A percentile compares a stretch with the other conserved stretches of the same genome.
These are phyloP conservation scores for Potentilla sterilis DNA, from an alignment of 306 rosid species.

Conservation along the genomic window DNA sequence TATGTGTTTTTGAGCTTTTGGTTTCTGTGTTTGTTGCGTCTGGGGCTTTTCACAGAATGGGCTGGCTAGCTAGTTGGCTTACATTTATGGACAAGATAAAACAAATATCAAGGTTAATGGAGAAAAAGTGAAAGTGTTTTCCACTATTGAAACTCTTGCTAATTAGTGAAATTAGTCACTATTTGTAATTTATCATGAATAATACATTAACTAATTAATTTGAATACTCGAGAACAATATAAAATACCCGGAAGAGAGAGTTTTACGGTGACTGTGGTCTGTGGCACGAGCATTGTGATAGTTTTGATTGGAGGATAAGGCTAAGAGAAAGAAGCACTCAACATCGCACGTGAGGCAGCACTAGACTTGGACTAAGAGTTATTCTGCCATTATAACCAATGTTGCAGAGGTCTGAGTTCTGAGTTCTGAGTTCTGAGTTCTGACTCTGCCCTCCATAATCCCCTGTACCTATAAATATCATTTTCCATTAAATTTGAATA, in stretches of 20 bases:
- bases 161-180: background rate
- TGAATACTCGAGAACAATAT: too few species aligned
- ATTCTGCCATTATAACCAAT: background rate
- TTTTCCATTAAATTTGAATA: background rate
- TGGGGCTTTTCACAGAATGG: constrained; percentile 1
- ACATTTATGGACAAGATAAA: background rate
- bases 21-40: constrained; percentile 3
- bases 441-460: constrained; percentile 12
- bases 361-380: background rate
- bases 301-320: background rate
- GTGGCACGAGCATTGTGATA: background rate
- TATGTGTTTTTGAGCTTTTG: constrained; percentile 11
- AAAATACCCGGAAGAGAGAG: background rate
- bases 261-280: background rate
- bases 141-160: background rate
- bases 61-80: background rate
- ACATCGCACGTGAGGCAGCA: constrained; percentile 48
- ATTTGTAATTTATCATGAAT: background rate
- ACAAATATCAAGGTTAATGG: background rate
- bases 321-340: constrained; percentile 13
- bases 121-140: background rate
- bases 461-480: constrained; percentile 16
- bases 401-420: constrained; percentile 2
- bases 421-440: constrained; percentile 7
- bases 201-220: too few species aligned